Evolutionary conservation across 495 filamentous ascomycete genomes (phyloP).

Genomic region (Gamarada debralockiae): DNA sequence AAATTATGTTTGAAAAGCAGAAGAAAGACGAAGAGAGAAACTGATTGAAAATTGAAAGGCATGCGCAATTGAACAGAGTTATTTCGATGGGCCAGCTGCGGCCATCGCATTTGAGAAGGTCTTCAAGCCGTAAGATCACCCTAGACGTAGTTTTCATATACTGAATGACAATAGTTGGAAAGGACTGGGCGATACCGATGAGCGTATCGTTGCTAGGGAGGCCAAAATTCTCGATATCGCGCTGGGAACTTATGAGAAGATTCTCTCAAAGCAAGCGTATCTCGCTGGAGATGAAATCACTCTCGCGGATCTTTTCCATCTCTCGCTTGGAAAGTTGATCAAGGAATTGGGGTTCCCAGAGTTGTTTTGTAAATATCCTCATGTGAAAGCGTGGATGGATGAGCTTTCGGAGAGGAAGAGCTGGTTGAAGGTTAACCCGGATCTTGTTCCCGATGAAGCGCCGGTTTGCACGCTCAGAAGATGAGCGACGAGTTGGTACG

Average conservation of each 20-base stretch:
- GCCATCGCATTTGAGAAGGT: too few relatives aligned
- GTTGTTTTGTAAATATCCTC: neutral
- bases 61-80: conserved; percentile 23
- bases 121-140: conserved; percentile 21
- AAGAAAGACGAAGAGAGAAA: too few relatives aligned
- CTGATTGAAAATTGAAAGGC: too few relatives aligned
- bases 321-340: neutral
- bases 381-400: neutral
- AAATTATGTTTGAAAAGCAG: too few relatives aligned
- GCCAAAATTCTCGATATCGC: too few relatives aligned
- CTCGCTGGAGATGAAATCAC: conserved; percentile 24
- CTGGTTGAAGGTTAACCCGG: too few relatives aligned
- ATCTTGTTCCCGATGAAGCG: too few relatives aligned
- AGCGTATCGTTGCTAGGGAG: too few relatives aligned
- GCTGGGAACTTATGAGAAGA: conserved; percentile 21
- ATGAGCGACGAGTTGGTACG: too few relatives aligned
- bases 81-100: too few relatives aligned
- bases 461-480: too few relatives aligned
- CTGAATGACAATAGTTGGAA: conserved; percentile 5
- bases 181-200: conserved; percentile 6
- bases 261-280: conserved; percentile 23
- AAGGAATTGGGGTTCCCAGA: neutral
- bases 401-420: neutral
- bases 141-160: neutral
- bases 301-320: conserved; percentile 14